These are phyloP conservation scores for Oryza meyeriana DNA, from an alignment of 176 grass and related monocot genomes.

Conservation along the genomic window DNA sequence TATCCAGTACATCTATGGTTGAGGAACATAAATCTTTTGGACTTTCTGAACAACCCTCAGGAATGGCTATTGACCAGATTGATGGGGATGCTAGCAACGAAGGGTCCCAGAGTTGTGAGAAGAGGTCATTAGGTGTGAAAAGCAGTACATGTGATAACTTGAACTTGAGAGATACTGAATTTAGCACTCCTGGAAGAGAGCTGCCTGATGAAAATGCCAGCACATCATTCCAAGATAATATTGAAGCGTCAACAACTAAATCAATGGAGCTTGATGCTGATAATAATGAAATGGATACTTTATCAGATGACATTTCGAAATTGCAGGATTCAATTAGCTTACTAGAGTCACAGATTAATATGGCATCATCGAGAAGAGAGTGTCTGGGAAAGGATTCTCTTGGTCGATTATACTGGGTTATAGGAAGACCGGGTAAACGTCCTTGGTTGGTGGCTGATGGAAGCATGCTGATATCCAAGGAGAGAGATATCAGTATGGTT, in stretches of 20 bases:
- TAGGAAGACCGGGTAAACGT: conserved; percentile 68
- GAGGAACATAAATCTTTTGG: conserved; percentile 43
- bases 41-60: conserved; percentile 33
- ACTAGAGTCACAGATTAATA: conserved; percentile 66
- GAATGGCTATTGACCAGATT: conserved; percentile 24
- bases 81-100: conserved; percentile 25
- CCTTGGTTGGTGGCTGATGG: conserved; percentile 80
- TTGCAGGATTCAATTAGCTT: conserved; percentile 70
- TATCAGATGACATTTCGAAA: conserved; percentile 64
- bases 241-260: conserved; percentile 33
- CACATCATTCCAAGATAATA: conserved; percentile 34
- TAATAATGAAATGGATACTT: conserved; percentile 61
- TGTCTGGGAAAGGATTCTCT: conserved; percentile 87
- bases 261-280: conserved; percentile 29
- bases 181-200: conserved; percentile 35
- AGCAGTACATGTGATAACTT: conserved; percentile 28
- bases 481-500: conserved; percentile 50
- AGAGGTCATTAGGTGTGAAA: conserved; percentile 25
- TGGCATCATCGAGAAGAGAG: conserved; percentile 82
- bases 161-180: conserved; percentile 8
- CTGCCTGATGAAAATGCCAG: conserved; percentile 47
- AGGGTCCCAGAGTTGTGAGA: conserved; percentile 31
- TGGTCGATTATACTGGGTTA: conserved; percentile 85
- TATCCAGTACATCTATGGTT: conserved; percentile 18
- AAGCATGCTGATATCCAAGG: conserved; percentile 50